phyloP scores from a whole-genome alignment of 129 eudicot species.

The Flaveria brownii region DNA sequence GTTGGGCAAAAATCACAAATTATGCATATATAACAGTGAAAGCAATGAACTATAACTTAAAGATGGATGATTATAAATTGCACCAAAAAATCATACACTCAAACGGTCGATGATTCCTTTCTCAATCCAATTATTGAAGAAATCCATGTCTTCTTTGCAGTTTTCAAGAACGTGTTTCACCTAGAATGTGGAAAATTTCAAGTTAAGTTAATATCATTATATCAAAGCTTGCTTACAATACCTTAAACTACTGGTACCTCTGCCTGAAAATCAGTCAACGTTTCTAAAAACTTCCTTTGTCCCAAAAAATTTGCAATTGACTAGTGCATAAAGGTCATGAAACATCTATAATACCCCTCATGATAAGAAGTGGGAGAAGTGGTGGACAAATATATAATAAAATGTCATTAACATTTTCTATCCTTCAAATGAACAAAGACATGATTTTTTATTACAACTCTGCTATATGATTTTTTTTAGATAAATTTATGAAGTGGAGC shows the following conservation, averaged over 20 bases:
- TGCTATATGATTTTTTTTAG: neutral
- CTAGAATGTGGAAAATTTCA: slow-evolving; percentile 39
- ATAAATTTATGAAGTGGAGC: neutral
- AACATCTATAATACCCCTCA: neutral
- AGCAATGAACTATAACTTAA: neutral
- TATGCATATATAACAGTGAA: neutral
- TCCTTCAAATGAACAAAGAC: slow-evolving; percentile 15
- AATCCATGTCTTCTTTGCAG: slow-evolving; percentile 99
- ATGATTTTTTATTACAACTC: neutral
- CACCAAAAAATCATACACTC: slow-evolving; percentile 51
- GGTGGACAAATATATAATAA: neutral
- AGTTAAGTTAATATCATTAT: neutral
- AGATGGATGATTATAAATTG: slow-evolving; percentile 23
- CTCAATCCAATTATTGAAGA: slow-evolving; percentile 85
- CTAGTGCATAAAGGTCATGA: neutral
- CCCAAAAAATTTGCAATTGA: neutral
- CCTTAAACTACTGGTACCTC: neutral
- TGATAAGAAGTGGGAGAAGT: neutral
- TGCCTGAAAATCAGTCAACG: neutral
- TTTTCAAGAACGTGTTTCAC: slow-evolving; percentile 84
- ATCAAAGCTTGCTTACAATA: neutral
- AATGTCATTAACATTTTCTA: neutral
- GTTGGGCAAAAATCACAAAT: slow-evolving; percentile 36
- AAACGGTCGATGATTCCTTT: slow-evolving; percentile 85
- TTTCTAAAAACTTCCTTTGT: neutral